Percentiles rank a stretch among this genome's conserved stretches.
Evolutionary conservation across 257 asterid species (phyloP).

Genomic region (Rauvolfia tetraphylla): DNA sequence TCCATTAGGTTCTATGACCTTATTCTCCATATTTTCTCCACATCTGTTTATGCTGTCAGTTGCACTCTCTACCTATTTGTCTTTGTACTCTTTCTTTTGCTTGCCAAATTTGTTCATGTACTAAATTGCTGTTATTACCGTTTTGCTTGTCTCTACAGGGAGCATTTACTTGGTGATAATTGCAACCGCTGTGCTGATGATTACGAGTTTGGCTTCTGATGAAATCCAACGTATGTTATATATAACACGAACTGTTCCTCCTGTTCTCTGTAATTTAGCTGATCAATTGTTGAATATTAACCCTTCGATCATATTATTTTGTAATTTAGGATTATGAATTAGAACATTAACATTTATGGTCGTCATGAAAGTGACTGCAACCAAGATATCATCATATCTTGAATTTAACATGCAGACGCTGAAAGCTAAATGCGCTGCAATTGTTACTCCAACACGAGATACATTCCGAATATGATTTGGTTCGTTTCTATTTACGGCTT

Average conservation of each 20-base stretch:
- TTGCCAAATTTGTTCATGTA: not conserved
- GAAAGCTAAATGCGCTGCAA: not conserved
- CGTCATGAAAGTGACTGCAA: not conserved
- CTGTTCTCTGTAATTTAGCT: not conserved
- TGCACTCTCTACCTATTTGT: not conserved
- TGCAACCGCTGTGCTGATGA: slow-evolving; percentile 17
- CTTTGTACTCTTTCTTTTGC: not conserved
- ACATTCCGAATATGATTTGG: not conserved
- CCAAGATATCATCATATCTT: not conserved
- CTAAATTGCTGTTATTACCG: not conserved
- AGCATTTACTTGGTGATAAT: slow-evolving; percentile 51
- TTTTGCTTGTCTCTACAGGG: slow-evolving; percentile 46
- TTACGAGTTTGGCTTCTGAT: slow-evolving; percentile 19
- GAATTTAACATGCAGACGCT: not conserved
- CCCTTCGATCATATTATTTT: not conserved
- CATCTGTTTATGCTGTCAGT: not conserved
- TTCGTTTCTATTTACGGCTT: no score
- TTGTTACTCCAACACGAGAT: not conserved
- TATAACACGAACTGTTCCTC: not conserved
- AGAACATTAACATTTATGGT: not conserved
- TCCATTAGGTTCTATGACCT: not conserved
- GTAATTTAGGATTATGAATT: not conserved
- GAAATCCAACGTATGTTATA: not conserved
- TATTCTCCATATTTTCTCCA: not conserved
- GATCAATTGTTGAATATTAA: not conserved